These are phyloP conservation scores for Cladosporium sp. DNA, from an alignment of 2,329 filamentous ascomycete genomes.

Conservation along the genomic window DNA sequence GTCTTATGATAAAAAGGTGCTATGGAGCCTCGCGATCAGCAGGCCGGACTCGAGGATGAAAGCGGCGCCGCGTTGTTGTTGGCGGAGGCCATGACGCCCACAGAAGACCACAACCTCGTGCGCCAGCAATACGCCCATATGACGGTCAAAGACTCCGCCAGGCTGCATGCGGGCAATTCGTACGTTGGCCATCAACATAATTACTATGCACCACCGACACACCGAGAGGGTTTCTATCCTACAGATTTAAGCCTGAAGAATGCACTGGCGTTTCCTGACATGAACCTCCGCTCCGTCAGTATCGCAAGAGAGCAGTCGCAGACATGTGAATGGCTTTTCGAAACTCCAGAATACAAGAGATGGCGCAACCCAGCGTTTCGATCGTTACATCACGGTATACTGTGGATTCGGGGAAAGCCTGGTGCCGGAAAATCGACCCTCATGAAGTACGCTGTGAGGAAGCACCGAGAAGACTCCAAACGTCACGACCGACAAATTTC, in stretches of 20 bases:
- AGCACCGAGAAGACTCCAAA: neutral
- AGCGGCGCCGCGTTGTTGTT: too few relatives aligned
- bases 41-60: too few relatives aligned
- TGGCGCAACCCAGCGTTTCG: neutral
- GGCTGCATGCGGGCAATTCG: neutral
- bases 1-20: too few relatives aligned
- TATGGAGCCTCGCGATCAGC: too few relatives aligned
- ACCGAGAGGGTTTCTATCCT: neutral
- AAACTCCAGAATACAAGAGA: neutral
- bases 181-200: neutral
- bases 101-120: neutral
- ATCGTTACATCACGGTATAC: conserved; percentile 4
- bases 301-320: neutral
- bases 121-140: neutral
- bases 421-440: conserved; percentile 15
- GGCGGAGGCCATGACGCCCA: too few relatives aligned
- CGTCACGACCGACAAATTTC: neutral
- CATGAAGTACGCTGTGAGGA: conserved; percentile 9
- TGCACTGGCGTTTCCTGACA: neutral
- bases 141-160: neutral
- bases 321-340: conserved; percentile 6
- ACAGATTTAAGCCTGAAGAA: neutral
- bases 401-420: conserved; percentile 17
- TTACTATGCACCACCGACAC: neutral
- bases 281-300: neutral